Base-by-base conservation (phyloP, 371 early-diverging fungal genomes). In the Lichtheimia corymbifera region DNA sequence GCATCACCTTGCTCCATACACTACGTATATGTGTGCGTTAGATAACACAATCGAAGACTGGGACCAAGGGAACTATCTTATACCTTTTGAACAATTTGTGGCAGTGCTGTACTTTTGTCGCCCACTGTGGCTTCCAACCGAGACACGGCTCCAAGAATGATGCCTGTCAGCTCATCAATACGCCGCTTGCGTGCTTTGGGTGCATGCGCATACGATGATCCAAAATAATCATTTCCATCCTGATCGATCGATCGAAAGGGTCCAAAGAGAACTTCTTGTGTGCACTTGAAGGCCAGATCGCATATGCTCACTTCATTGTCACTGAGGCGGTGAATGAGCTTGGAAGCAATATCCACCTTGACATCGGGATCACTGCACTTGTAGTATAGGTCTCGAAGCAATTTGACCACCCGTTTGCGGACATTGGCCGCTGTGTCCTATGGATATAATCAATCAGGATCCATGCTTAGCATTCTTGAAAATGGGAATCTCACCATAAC, bases 391-490 rank as follows among this genome's bases (percentile, higher is more conserved):
- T 91, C 92, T 20, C 82, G 74, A 24, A 95, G 66, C 0, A 97
- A 75, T 44, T 88, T 86, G 22, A 97, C 79, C 0, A 92, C 88
- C 1, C 96, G 85, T 71, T 94, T 95, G 14, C 97, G 88, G 17
- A 97, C 96, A 61, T 71, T 88, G 1, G 88, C 53, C 3, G 94
- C 91, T 6, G 91, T 93, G 73, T 97, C 97, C 89, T 92, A 72
- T 7, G 65, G 12, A 28, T 14, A 18, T 7, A 14, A 53, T 28
- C 24, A 4, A 52, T 52, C 27, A 28, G 28, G 6, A 50, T 7
- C 5, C 22, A 40, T 35, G 51, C 50, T 24, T 50, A 25, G 27
- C 50, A n/a, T 22, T 6, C 5, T 7, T 7, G 22, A 2, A 45
- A 52, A 14, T 14, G 20, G 44, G 14, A 27, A 17, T 24, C 53